Evolutionary conservation across 768 basidiomycete species (phyloP).

Genomic region (Exsudoporus frostii): DNA sequence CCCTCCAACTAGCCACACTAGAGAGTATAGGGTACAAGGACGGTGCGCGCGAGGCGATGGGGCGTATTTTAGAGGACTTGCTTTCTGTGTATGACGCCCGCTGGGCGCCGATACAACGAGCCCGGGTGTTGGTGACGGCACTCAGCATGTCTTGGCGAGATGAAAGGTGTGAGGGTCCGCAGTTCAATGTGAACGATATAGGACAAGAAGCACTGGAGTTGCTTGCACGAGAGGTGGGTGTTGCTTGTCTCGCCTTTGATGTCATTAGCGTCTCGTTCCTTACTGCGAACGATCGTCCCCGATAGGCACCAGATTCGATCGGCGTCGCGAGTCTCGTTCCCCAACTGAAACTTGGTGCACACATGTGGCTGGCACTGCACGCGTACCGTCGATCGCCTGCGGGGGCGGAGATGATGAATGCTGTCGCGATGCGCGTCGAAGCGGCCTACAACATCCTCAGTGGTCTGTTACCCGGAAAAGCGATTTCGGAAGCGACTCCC

Average conservation of each 20-base stretch:
- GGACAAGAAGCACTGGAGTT: constrained; percentile 42
- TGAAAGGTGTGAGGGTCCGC: constrained; percentile 17
- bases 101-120: constrained; percentile 55
- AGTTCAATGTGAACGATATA: constrained; percentile 33
- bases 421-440: constrained; percentile 51
- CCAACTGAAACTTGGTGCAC: constrained; percentile 53
- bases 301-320: constrained; percentile 33
- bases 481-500: constrained; percentile 8
- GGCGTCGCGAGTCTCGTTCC: constrained; percentile 26
- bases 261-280: neutral
- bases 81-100: constrained; percentile 46
- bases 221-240: constrained; percentile 41
- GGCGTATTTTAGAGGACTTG: constrained; percentile 45
- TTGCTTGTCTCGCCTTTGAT: neutral
- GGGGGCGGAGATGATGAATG: constrained; percentile 36
- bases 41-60: constrained; percentile 41
- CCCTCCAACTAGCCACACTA: constrained; percentile 57
- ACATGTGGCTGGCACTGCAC: constrained; percentile 71
- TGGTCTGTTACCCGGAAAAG: constrained; percentile 30
- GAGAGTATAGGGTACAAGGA: constrained; percentile 57
- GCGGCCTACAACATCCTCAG: constrained; percentile 51
- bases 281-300: neutral
- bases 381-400: constrained; percentile 53
- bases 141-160: constrained; percentile 45
- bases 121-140: constrained; percentile 51